phyloP scores from a whole-genome alignment of 768 basidiomycete genomes.

The Rhizopogon salebrosus region DNA sequence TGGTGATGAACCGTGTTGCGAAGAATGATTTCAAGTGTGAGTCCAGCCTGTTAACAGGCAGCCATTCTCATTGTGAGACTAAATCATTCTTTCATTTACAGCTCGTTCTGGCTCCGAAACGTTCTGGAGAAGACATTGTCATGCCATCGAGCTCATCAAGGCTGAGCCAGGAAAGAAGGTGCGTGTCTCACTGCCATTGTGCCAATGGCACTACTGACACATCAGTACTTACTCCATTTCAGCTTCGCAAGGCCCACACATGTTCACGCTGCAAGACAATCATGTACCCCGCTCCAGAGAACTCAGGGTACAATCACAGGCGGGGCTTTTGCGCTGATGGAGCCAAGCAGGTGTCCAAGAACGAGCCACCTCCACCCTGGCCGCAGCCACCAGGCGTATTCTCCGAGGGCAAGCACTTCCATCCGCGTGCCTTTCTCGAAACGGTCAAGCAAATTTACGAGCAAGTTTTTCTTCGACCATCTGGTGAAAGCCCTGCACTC shows the following conservation, averaged over 20 bases:
- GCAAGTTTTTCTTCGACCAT: neutral
- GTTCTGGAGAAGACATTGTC: slow-evolving; percentile 10
- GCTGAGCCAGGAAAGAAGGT: neutral
- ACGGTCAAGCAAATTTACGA: neutral
- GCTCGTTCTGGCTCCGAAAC: neutral
- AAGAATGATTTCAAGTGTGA: slow-evolving; percentile 11
- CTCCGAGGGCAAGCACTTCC: neutral
- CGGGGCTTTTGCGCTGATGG: neutral
- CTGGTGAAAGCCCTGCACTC: neutral
- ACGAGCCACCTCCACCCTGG: neutral
- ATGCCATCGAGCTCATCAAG: slow-evolving; percentile 2
- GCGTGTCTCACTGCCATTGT: no score
- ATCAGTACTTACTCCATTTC: no score
- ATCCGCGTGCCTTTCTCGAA: neutral
- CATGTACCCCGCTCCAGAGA: neutral
- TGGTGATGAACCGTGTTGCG: slow-evolving; percentile 2
- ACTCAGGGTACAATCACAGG: slow-evolving; percentile 6
- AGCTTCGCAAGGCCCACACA: neutral
- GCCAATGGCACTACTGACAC: no score
- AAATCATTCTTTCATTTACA: neutral
- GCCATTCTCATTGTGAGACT: no score
- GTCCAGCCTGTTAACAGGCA: neutral
- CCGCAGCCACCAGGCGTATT: slow-evolving; percentile 6
- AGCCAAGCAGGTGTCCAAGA: neutral
- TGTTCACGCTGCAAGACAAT: slow-evolving; percentile 2